phyloP scores from a whole-genome alignment of 306 rosid genomes.

The Hippophae tibetana region DNA sequence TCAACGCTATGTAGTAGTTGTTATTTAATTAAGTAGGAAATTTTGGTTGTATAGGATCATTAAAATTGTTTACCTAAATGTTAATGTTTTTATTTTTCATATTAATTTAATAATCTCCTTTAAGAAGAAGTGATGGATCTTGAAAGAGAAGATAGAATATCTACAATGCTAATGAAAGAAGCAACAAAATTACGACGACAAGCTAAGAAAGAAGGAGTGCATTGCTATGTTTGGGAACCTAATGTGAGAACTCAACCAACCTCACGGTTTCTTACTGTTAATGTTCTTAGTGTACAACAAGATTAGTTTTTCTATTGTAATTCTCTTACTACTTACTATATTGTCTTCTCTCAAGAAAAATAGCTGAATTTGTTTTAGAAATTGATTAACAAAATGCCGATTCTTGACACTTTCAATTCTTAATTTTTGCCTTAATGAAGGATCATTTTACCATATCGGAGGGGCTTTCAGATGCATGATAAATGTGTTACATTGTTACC shows the following conservation, averaged over 20 bases:
- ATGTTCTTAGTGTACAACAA: constrained; percentile 93
- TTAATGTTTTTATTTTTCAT: too few relatives aligned
- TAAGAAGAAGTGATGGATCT: constrained; percentile 45
- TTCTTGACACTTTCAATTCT: too few relatives aligned
- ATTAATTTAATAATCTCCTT: too few relatives aligned
- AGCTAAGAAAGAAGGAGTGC: constrained; percentile 77
- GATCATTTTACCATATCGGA: too few relatives aligned
- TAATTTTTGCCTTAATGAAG: too few relatives aligned
- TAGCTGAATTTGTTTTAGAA: not conserved
- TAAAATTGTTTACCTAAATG: too few relatives aligned
- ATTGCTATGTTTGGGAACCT: constrained; percentile 54
- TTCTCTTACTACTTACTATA: not conserved
- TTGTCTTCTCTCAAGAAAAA: not conserved
- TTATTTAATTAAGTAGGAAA: too few relatives aligned
- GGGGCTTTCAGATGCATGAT: too few relatives aligned
- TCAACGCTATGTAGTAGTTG: too few relatives aligned
- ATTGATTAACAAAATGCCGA: too few relatives aligned
- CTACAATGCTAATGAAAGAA: constrained; percentile 80
- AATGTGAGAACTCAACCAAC: constrained; percentile 59
- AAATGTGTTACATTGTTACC: too few relatives aligned
- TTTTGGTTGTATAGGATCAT: too few relatives aligned
- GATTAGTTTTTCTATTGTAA: constrained; percentile 28
- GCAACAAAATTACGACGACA: constrained; percentile 75
- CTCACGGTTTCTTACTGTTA: constrained; percentile 83
- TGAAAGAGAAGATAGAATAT: constrained; percentile 74